These are phyloP conservation scores for Nemania diffusa DNA, from an alignment of 2,329 filamentous ascomycete species.

Conservation along the genomic window DNA sequence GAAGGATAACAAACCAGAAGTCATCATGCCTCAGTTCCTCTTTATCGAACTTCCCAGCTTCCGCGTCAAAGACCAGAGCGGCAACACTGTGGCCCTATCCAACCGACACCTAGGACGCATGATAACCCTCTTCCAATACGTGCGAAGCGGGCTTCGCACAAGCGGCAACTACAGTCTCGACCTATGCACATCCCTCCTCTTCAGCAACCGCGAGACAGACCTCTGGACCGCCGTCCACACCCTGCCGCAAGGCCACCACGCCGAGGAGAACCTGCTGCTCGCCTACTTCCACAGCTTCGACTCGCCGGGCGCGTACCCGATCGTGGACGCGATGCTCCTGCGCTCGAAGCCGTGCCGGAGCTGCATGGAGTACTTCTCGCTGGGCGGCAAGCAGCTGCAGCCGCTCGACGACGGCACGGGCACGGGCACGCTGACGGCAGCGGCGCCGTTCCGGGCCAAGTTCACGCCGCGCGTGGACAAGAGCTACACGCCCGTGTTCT, in stretches of 20 bases:
- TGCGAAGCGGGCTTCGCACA: slow-evolving; percentile 41
- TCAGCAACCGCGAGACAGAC: slow-evolving; percentile 46
- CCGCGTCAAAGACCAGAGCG: slow-evolving; percentile 44
- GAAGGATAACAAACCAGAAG: background rate
- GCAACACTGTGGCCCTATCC: slow-evolving; percentile 40
- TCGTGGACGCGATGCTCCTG: slow-evolving; percentile 47
- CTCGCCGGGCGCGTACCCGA: slow-evolving; percentile 47
- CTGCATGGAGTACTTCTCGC: slow-evolving; percentile 46
- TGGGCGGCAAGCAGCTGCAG: slow-evolving; percentile 43
- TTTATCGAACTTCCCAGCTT: slow-evolving; percentile 49
- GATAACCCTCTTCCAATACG: slow-evolving; percentile 43
- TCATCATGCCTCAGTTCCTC: slow-evolving; percentile 45
- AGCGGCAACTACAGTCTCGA: slow-evolving; percentile 41
- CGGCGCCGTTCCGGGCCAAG: slow-evolving; percentile 44
- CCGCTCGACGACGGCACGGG: slow-evolving; percentile 36
- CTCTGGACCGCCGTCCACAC: slow-evolving; percentile 43
- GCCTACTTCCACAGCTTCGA: slow-evolving; percentile 48
- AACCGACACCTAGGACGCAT: slow-evolving; percentile 42
- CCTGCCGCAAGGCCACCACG: slow-evolving; percentile 36
- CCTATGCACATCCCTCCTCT: slow-evolving; percentile 45
- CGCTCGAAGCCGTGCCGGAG: slow-evolving; percentile 44
- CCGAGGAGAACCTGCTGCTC: slow-evolving; percentile 48
- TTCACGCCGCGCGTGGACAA: slow-evolving; percentile 48
- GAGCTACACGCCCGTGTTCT: slow-evolving; percentile 47
- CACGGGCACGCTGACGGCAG: slow-evolving; percentile 23